Evolutionary conservation across 176 grass and related monocot genomes (phyloP), one percentile per base, ranked within the genome.

Genomic region (Neostapfia colusana): DNA sequence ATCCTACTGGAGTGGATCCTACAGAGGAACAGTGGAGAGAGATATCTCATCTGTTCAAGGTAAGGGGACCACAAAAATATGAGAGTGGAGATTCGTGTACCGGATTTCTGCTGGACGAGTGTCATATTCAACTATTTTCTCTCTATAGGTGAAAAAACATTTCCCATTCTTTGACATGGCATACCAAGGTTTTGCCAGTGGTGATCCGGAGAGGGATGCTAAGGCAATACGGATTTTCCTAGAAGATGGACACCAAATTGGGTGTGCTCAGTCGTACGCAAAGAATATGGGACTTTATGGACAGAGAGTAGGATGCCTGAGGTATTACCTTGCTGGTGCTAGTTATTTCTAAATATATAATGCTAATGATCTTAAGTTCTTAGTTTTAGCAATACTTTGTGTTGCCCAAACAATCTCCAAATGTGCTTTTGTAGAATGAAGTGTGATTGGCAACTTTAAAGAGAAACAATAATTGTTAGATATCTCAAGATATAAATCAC

Each of bases 151-250:
- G 43, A 99, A 99, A 75, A 92, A 90, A 25, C 95, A 99, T 88
- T 99, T 99, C 75, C 91, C 95, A 58, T 95, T 99, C 68, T 99
- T 99, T 92, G 95, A 99, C 73, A 99, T 99, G 95, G 91, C 95
- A 49, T 99, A 95, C 81, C 95, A 99, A 99, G 91, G 95, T 64
- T 99, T 99, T 92, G 95, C 95, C 43, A 99, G 85, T 4, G 95
- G 91, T 70, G 87, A 99, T 82, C 87, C 91, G 75, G 91, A 95
- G 66, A 94, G 85, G 87, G 91, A 98, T 91, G 95, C 87, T 1
- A 98, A 95, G 59, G 89, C 95, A 77, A 94, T 98, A 63, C 81
- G 82, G 43, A 99, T 99, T 67, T 99, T 99, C 80, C 91, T 99
- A 84, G 85, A 99, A 78, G 95, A 99, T 82, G 91, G 95, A 37